Percentiles rank a stretch among this genome's conserved stretches.
These are phyloP conservation scores for Rhododendron henanense DNA, from an alignment of 148 eudicot species.

Conservation along the genomic window DNA sequence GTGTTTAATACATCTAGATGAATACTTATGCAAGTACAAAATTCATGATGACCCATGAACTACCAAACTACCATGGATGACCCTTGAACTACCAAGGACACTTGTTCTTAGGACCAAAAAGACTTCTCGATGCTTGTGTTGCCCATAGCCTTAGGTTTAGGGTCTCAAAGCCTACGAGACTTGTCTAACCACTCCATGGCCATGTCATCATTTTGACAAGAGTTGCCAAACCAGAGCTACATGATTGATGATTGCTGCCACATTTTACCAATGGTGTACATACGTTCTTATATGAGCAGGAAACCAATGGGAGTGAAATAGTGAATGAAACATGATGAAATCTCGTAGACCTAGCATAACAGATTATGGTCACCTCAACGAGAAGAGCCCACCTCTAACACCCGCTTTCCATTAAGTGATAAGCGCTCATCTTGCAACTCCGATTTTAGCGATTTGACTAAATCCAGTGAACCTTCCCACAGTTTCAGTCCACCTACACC, in stretches of 20 bases:
- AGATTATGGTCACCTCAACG: constrained; percentile 28
- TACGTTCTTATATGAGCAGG: not conserved
- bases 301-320: not conserved
- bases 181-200: too few relatives aligned
- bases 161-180: too few relatives aligned
- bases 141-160: too few relatives aligned
- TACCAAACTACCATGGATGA: too few relatives aligned
- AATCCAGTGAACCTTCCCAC: constrained; percentile 96
- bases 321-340: not conserved
- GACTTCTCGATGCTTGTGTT: too few relatives aligned
- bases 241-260: not conserved
- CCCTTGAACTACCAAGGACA: too few relatives aligned
- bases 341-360: not conserved
- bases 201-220: not conserved
- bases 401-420: constrained; percentile 60
- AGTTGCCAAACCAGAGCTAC: not conserved
- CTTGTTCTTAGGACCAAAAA: too few relatives aligned
- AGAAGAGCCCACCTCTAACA: constrained; percentile 80
- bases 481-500: constrained; percentile 78
- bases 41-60: too few relatives aligned
- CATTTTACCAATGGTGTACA: not conserved
- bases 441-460: constrained; percentile 64
- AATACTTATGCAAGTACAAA: too few relatives aligned
- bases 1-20: too few relatives aligned
- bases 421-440: constrained; percentile 54